A percentile compares a stretch with the other conserved stretches of the same genome.
Conservation (phyloP, 2,329 filamentous ascomycete genomes). For the Penicillium sp. region DNA sequence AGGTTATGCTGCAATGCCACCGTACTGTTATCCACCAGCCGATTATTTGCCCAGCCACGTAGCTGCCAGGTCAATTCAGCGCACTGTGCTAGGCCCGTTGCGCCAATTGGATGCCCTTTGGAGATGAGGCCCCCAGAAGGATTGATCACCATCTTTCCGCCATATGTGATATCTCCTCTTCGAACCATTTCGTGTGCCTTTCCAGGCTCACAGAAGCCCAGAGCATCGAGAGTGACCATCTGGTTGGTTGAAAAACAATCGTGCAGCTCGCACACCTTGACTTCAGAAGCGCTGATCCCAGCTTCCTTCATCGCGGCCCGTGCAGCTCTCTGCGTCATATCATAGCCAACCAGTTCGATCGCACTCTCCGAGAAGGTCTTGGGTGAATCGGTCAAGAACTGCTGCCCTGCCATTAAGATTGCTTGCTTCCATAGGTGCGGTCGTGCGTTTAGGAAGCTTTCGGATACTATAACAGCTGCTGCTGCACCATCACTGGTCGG, state of each 20-base stretch:
- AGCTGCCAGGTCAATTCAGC: slow-evolving; percentile 95
- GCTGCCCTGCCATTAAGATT: slow-evolving; percentile 83
- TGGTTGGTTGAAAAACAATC: slow-evolving; percentile 99
- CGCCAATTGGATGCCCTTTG: slow-evolving; percentile 92
- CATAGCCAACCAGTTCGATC: slow-evolving; percentile 86
- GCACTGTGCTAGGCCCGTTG: slow-evolving; percentile 92
- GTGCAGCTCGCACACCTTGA: slow-evolving; percentile 90
- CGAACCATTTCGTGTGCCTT: slow-evolving; percentile 92
- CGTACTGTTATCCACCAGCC: slow-evolving; percentile 67
- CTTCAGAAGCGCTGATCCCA: slow-evolving; percentile 62
- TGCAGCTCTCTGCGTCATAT: slow-evolving; percentile 76
- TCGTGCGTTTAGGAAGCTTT: slow-evolving; percentile 80
- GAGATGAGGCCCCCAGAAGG: slow-evolving; percentile 92
- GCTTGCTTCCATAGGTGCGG: slow-evolving; percentile 81
- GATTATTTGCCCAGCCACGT: slow-evolving; percentile 93
- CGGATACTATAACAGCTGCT: slow-evolving; percentile 83
- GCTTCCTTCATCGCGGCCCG: slow-evolving; percentile 69
- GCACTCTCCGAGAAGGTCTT: slow-evolving; percentile 74
- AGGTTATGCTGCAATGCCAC: slow-evolving; percentile 89
- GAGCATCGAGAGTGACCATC: slow-evolving; percentile 83
- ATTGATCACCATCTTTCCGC: slow-evolving; percentile 78
- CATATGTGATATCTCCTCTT: slow-evolving; percentile 86
- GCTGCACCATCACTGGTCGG: slow-evolving; percentile 92
- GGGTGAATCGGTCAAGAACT: slow-evolving; percentile 77
- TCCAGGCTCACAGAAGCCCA: slow-evolving; percentile 76